Conservation (phyloP, 768 basidiomycete species). For the Krasilnikovozyma curviuscula region DNA sequence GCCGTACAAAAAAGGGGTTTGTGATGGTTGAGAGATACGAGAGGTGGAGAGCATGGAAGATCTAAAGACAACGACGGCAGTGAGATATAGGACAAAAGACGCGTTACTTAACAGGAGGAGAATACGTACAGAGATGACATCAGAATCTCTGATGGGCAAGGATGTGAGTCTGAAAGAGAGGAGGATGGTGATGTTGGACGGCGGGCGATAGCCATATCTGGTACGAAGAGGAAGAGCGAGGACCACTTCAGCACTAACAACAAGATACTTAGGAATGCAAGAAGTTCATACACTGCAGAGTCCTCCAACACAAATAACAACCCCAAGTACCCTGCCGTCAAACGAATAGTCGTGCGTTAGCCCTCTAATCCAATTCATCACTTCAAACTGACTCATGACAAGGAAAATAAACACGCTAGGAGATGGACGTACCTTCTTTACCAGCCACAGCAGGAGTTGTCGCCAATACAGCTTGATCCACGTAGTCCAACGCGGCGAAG, state of each 20-base stretch:
- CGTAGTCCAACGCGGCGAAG: constrained; percentile 5
- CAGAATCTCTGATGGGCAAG: not conserved
- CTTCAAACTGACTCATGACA: too few species aligned
- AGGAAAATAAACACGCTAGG: too few species aligned
- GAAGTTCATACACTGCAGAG: constrained; percentile 1
- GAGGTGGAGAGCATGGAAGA: constrained; percentile 11
- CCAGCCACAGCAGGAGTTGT: not conserved
- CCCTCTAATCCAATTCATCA: too few species aligned
- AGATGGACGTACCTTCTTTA: too few species aligned
- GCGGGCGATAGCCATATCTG: constrained; percentile 12
- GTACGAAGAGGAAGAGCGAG: not conserved
- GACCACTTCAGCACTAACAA: not conserved
- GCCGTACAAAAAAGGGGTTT: constrained; percentile 9
- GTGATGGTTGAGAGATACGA: constrained; percentile 10
- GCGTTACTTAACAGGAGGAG: too few species aligned
- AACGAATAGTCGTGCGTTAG: too few species aligned
- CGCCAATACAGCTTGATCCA: not conserved
- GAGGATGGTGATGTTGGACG: constrained; percentile 12
- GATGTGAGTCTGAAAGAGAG: constrained; percentile 1
- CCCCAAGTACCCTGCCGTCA: constrained; percentile 1
- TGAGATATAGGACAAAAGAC: not conserved
- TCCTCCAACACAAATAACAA: constrained; percentile 4
- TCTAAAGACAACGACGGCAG: not conserved
- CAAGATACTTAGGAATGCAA: not conserved
- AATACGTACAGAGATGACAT: constrained; percentile 9